Base-by-base conservation (phyloP, 441 rosid species). In the Populus tomentosa region DNA sequence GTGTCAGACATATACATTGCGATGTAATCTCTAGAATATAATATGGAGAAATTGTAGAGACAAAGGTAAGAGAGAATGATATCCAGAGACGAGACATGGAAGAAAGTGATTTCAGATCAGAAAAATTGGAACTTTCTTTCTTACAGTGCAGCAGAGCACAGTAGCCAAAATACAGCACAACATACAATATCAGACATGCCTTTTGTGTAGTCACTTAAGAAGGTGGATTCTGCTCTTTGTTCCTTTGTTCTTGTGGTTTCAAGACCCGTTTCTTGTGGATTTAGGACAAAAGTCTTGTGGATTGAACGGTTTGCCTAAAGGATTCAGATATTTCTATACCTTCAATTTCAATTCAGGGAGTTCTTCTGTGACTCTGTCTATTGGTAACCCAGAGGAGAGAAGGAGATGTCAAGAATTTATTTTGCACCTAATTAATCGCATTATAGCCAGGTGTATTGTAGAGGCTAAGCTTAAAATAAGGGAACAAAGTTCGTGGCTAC, bases 391-490 rank as follows among this genome's bases (percentile, higher is more conserved):
- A 14, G 4, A 46, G 56, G 18, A 14, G 20, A 46, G 46, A 72
- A 56, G 53, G 59, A 30, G 74, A 72, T 20, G 10, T 40, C 14
- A 40, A 10, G 50, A 40, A 40, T 11, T 40, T 46, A 46, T 46
- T 46, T 32, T 32, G 53, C 30, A 61, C 24, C 10, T 1, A 63
- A 33, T 73, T 38, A 63, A 21, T 11, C 3, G 35, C 16, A 7
- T 40, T 16, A 16, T 4, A 23, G 4, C 18, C 11, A 23, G 0
- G 26, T 20, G 62, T 0, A 40, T 0, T 30, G 70, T 64, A 72
- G 66, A 38, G 86, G 87, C 69, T 5, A 73, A 28, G 87, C 90
- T 80, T 82, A 84, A 84, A 83, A 69, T 30, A 72, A 84, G 88
- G 85, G 77, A 82, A 80, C 73, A 69, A 77, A 76, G 67, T 21